phyloP scores from a whole-genome alignment of 2,329 filamentous ascomycete species.

The Penicillium olsonii region DNA sequence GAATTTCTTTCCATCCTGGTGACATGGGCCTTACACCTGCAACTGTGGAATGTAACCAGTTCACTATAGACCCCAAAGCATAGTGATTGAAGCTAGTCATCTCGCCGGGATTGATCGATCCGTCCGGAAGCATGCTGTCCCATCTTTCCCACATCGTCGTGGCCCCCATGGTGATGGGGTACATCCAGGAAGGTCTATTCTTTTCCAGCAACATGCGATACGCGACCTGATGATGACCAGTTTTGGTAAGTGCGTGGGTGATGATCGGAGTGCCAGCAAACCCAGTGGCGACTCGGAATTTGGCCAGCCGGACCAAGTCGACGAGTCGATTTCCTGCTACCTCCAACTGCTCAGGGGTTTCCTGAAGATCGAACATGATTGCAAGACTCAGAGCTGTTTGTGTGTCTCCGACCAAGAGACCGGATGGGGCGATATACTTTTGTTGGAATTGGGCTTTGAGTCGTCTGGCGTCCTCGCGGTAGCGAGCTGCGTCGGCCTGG shows the following conservation, averaged over 20 bases:
- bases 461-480: neutral
- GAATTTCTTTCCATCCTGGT: conserved; percentile 33
- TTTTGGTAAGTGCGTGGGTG: conserved; percentile 27
- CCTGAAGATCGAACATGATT: conserved; percentile 26
- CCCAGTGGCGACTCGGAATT: conserved; percentile 37
- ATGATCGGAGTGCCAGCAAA: conserved; percentile 37
- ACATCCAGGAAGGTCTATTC: conserved; percentile 41
- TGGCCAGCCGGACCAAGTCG: neutral
- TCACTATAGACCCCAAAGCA: conserved; percentile 40
- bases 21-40: conserved; percentile 26
- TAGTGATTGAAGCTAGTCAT: conserved; percentile 51
- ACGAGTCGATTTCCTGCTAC: neutral
- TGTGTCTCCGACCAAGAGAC: conserved; percentile 32
- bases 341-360: conserved; percentile 11
- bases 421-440: conserved; percentile 31
- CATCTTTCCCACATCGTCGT: conserved; percentile 50
- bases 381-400: conserved; percentile 33
- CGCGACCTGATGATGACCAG: conserved; percentile 24
- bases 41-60: conserved; percentile 40
- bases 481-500: neutral
- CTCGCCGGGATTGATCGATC: conserved; percentile 40
- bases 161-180: conserved; percentile 42
- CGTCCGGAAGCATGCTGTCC: conserved; percentile 43
- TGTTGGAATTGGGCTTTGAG: conserved; percentile 26
- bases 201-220: conserved; percentile 46